Evolutionary conservation across 2,329 filamentous ascomycete genomes (phyloP), one percentile per base, ranked within the genome.

Genomic region (Talaromyces albobiverticillius): DNA sequence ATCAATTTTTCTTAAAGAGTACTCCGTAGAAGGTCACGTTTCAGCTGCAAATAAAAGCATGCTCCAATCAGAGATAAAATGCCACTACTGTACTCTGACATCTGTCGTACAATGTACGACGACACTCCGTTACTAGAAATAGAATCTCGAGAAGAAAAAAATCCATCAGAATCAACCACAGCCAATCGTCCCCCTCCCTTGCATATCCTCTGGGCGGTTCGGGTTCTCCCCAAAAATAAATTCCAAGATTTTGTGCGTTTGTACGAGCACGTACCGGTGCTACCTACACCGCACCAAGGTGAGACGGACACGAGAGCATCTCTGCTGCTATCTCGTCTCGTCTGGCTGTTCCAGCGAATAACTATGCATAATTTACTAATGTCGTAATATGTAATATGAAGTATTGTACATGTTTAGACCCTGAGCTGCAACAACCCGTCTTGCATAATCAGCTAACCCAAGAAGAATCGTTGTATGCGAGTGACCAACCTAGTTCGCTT

Each of bases 351-450:
- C 32, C 36, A 40, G 34, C 16, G 31, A 10, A 14, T 36, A 46
- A 46, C 41, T 46, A 46, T 40, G 36, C 20, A 16, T 16, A 16
- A 40, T 40, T n/a, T 40, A 16, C 18, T 14, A 18, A 34, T 34
- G 31, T 29, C 16, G 32, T 16, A 16, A 36, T 40, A 40, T 40
- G 36, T 40, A 36, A 5, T 36, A 10, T 14, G n/a, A n/a, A n/a
- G n/a, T n/a, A n/a, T n/a, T n/a, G 13, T 36, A 40, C 50, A 46
- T 34, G 32, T 20, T 26, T 26, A 52, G 50, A 52, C 50, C 50
- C 50, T 52, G 50, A 52, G 29, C 41, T 52, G 50, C 50, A 52
- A 40, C 50, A 31, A 46, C 50, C 50, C 50, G 50, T 52, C 50
- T 52, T 52, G 50, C 50, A 52, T 52, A 52, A 36, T 31, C 23